These are phyloP conservation scores for Macrocybe gigantea DNA, from an alignment of 768 basidiomycete genomes.

Conservation along the genomic window DNA sequence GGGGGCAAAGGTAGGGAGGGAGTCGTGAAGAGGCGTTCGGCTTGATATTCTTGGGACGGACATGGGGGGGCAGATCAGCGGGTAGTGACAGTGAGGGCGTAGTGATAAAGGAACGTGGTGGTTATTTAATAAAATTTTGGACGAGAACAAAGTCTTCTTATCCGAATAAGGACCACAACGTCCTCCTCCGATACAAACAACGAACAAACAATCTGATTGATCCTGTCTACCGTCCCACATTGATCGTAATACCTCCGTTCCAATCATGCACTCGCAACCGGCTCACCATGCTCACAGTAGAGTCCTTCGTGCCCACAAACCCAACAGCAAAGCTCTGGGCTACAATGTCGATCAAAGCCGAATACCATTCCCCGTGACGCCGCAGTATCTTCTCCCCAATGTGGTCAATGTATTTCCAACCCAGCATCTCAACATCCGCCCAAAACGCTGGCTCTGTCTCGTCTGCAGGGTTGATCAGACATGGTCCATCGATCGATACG, in stretches of 20 bases:
- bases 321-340: constrained; percentile 50
- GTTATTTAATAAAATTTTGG: no score
- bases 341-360: constrained; percentile 46
- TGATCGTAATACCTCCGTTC: constrained; percentile 38
- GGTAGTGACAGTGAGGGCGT: constrained; percentile 7
- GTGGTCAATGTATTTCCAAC: constrained; percentile 42
- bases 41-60: constrained; percentile 19
- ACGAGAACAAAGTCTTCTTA: no score
- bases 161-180: no score
- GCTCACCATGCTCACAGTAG: constrained; percentile 52
- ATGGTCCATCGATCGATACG: not conserved
- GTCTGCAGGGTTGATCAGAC: constrained; percentile 23
- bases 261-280: constrained; percentile 50
- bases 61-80: constrained; percentile 8
- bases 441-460: constrained; percentile 39
- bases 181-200: not conserved
- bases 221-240: constrained; percentile 14
- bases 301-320: constrained; percentile 51
- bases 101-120: not conserved
- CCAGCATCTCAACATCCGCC: constrained; percentile 27
- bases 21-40: constrained; percentile 27
- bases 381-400: constrained; percentile 24
- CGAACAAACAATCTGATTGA: constrained; percentile 1
- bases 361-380: constrained; percentile 38
- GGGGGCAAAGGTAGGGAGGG: constrained; percentile 15